Conservation (phyloP, 768 basidiomycete species). For the Suillus tomentosus region DNA sequence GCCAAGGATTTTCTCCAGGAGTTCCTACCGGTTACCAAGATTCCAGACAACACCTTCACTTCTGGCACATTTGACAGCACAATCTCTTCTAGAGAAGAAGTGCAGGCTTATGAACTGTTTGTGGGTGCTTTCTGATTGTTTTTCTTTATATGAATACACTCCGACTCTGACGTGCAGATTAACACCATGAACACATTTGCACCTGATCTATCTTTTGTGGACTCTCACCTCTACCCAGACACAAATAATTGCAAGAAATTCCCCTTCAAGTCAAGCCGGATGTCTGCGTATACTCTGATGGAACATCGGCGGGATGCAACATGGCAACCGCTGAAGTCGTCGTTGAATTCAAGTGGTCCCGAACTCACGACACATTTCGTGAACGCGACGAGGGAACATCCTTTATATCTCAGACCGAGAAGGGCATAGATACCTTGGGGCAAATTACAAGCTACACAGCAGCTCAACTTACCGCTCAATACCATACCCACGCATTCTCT, state of each 20-base stretch:
- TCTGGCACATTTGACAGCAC: background rate
- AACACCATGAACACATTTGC: constrained; percentile 11
- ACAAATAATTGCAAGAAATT: background rate
- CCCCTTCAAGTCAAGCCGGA: constrained; percentile 15
- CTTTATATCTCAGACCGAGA: background rate
- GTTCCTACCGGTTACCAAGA: constrained; percentile 7
- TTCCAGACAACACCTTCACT: background rate
- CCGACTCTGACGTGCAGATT: constrained; percentile 1
- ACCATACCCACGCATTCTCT: constrained; percentile 34
- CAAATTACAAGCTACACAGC: constrained; percentile 31
- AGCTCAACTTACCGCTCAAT: constrained; percentile 27
- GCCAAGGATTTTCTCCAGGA: constrained; percentile 9
- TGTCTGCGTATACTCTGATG: constrained; percentile 11
- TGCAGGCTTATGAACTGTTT: constrained; percentile 9
- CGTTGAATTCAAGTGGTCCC: constrained; percentile 15
- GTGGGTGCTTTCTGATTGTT: background rate
- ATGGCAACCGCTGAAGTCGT: constrained; percentile 1
- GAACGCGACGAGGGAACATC: background rate
- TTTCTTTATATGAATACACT: background rate
- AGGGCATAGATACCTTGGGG: constrained; percentile 16
- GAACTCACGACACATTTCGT: constrained; percentile 3
- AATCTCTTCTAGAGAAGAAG: background rate
- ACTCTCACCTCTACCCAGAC: constrained; percentile 9
- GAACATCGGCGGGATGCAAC: background rate
- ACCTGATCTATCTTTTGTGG: constrained; percentile 2